A percentile compares a stretch with the other conserved stretches of the same genome.
phyloP scores from a whole-genome alignment of 1,284 basidiomycete species.

The Bondarzewia mesenterica region DNA sequence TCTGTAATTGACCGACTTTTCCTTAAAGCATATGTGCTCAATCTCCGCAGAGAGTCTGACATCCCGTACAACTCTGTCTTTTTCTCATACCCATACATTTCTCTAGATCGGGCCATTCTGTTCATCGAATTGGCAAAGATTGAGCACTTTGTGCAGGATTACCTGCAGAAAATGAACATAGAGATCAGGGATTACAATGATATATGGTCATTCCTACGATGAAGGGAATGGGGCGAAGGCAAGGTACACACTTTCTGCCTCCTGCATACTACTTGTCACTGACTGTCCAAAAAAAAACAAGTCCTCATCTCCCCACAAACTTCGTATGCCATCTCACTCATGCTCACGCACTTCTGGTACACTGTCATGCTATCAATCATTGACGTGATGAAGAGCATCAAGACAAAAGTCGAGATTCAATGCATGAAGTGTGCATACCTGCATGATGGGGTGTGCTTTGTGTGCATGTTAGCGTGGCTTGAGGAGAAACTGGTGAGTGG shows the following conservation, averaged over 20 bases:
- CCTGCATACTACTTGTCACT: too few species aligned
- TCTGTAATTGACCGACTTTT: neutral
- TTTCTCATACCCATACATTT: conserved; percentile 76
- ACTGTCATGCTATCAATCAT: conserved; percentile 59
- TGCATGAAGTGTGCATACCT: conserved; percentile 72
- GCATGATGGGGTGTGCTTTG: conserved; percentile 89
- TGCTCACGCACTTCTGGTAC: conserved; percentile 73
- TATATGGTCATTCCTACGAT: conserved; percentile 71
- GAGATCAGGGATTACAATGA: conserved; percentile 67
- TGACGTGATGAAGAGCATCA: conserved; percentile 80
- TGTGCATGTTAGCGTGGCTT: conserved; percentile 74
- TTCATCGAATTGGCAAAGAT: conserved; percentile 66
- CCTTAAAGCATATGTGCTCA: conserved; percentile 65
- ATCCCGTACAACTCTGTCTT: conserved; percentile 86
- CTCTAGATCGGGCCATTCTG: conserved; percentile 50
- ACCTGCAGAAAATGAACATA: conserved; percentile 55
- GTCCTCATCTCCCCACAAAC: conserved; percentile 64
- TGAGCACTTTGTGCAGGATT: conserved; percentile 40
- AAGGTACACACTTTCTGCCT: conserved; percentile 39
- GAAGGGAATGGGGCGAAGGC: conserved; percentile 67
- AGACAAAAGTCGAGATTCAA: conserved; percentile 57
- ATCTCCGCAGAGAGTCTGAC: conserved; percentile 80
- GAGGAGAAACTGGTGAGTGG: conserved; percentile 73
- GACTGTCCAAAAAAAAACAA: conserved; percentile 28
- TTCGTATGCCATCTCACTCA: conserved; percentile 72